Conservation (phyloP, 2,329 filamentous ascomycete genomes). For the Claviceps paspali region DNA sequence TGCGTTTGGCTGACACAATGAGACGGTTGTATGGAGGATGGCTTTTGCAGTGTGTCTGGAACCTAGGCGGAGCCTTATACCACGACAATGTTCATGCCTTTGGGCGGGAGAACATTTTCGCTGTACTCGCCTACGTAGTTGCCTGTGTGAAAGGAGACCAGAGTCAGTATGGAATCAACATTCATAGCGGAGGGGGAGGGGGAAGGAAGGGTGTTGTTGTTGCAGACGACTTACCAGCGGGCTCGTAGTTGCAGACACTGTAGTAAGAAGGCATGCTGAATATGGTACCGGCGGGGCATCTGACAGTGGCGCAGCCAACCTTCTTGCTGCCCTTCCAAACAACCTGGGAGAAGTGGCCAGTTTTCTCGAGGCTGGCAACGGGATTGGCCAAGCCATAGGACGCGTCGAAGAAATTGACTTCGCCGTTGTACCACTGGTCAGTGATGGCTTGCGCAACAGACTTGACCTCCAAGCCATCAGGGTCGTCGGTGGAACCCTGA, state of each 20-base stretch:
- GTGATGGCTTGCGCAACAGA: slow-evolving; percentile 55
- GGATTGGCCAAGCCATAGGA: slow-evolving; percentile 47
- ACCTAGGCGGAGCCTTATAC: slow-evolving; percentile 11
- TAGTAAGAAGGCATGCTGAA: slow-evolving; percentile 43
- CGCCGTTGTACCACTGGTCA: slow-evolving; percentile 79
- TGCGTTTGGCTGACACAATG: neutral
- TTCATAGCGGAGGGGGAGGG: too few species aligned
- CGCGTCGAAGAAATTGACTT: slow-evolving; percentile 39
- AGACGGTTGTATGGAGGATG: too few species aligned
- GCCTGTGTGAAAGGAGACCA: too few species aligned
- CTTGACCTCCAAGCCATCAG: slow-evolving; percentile 24
- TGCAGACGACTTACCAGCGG: slow-evolving; percentile 41
- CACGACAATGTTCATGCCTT: slow-evolving; percentile 11
- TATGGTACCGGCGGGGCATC: slow-evolving; percentile 41
- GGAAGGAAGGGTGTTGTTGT: too few species aligned
- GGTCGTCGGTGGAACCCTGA: slow-evolving; percentile 27
- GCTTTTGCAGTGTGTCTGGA: neutral
- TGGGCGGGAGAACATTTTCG: slow-evolving; percentile 31
- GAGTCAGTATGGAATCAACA: too few species aligned
- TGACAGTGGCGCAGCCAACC: slow-evolving; percentile 49
- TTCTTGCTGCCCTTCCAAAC: slow-evolving; percentile 24
- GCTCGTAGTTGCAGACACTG: slow-evolving; percentile 80
- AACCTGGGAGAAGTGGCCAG: slow-evolving; percentile 39
- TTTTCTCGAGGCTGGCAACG: slow-evolving; percentile 45
- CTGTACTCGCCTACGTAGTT: neutral